Evolutionary conservation across 73 alveolate genomes (phyloP).

Genomic region (Halteria grandinella): DNA sequence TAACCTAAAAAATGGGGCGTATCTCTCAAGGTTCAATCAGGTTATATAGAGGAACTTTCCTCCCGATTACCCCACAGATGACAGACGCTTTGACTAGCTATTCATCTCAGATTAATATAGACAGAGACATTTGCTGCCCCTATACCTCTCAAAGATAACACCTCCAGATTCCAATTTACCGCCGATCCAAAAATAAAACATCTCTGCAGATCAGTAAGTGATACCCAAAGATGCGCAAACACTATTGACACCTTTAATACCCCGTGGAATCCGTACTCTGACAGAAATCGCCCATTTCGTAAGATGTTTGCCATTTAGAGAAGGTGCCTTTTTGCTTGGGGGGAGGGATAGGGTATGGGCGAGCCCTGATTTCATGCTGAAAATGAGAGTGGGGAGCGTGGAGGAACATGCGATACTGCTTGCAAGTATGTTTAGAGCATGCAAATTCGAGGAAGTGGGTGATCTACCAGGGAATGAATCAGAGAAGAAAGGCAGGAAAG

Average conservation of each 20-base stretch:
- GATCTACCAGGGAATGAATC: constrained; percentile 9
- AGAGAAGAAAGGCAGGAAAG: constrained; percentile 18
- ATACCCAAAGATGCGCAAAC: no score
- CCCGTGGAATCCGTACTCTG: constrained; percentile 47
- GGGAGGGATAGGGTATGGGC: constrained; percentile 60
- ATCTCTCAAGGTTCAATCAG: neutral
- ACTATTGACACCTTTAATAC: no score
- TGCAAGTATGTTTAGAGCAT: constrained; percentile 71
- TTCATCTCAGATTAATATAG: constrained; percentile 36
- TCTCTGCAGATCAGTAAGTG: no score
- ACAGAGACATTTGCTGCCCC: constrained; percentile 51
- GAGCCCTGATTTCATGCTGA: constrained; percentile 73
- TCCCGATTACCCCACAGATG: constrained; percentile 1
- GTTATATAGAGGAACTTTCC: constrained; percentile 45
- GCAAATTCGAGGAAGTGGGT: constrained; percentile 36
- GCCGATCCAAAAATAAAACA: neutral
- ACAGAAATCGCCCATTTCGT: constrained; percentile 65
- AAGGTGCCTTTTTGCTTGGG: neutral
- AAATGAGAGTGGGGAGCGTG: constrained; percentile 69
- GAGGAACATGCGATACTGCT: constrained; percentile 77
- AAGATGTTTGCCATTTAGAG: constrained; percentile 50
- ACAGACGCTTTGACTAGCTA: constrained; percentile 29
- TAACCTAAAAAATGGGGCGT: constrained; percentile 1
- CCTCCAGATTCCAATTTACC: constrained; percentile 45
- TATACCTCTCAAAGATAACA: constrained; percentile 54